Percentiles rank a stretch among this genome's conserved stretches.
These are phyloP conservation scores for Berkeleyomyces basicola DNA, from an alignment of 2,329 filamentous ascomycete genomes.

Conservation along the genomic window DNA sequence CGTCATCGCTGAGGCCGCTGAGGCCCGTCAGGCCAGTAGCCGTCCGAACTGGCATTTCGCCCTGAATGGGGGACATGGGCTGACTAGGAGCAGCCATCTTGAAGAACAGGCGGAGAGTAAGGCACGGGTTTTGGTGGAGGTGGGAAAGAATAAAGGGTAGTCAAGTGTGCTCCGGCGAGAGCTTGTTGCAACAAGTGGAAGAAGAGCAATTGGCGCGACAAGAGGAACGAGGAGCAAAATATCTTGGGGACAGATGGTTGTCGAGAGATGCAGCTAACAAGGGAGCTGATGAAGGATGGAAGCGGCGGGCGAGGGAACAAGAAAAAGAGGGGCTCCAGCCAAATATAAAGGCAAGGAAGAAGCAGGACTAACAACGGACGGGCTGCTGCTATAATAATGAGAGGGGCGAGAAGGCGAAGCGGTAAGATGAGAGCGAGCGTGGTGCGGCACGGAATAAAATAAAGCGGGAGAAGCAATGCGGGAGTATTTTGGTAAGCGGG, in stretches of 20 bases:
- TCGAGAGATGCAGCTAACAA: neutral
- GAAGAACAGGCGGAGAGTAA: neutral
- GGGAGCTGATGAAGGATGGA: neutral
- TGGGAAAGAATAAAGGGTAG: neutral
- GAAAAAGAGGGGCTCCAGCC: conserved; percentile 4
- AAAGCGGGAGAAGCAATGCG: neutral
- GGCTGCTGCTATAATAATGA: conserved; percentile 1
- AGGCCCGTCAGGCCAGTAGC: conserved; percentile 15
- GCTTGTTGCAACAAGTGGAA: too few species aligned
- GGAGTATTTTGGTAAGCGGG: neutral
- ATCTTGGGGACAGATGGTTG: neutral
- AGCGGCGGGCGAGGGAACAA: neutral
- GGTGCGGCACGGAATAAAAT: neutral
- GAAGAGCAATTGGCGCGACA: neutral
- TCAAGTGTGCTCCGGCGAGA: neutral
- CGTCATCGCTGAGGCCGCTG: conserved; percentile 37
- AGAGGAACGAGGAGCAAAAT: neutral
- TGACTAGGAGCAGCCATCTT: conserved; percentile 8
- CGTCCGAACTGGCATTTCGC: conserved; percentile 6
- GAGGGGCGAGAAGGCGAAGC: neutral
- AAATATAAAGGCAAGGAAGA: neutral
- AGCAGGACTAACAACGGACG: neutral
- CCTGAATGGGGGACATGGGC: conserved; percentile 5
- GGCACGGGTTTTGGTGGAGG: conserved; percentile 12
- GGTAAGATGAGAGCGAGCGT: neutral